These are phyloP conservation scores for Neofusicoccum sp. DNA, from an alignment of 2,329 filamentous ascomycete genomes.

Conservation along the genomic window DNA sequence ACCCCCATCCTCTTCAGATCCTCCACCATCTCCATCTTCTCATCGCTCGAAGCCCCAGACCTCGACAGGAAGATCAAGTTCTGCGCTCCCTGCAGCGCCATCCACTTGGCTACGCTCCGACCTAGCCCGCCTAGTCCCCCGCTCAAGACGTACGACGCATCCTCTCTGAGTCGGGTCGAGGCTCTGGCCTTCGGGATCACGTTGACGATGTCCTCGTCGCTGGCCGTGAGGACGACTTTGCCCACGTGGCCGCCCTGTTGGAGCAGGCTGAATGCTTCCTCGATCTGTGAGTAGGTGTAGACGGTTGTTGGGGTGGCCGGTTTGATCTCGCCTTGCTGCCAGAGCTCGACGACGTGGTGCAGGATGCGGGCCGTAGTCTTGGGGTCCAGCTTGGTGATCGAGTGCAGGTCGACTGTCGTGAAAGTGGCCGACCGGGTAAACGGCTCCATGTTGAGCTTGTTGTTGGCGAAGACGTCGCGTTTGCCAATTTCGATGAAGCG, in stretches of 20 bases:
- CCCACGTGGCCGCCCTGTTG: conserved; percentile 34
- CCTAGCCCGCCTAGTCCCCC: conserved; percentile 31
- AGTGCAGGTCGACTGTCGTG: background rate
- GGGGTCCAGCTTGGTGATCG: background rate
- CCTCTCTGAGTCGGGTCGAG: background rate
- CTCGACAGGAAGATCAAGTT: conserved; percentile 27
- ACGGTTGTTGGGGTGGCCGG: conserved; percentile 25
- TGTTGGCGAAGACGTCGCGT: conserved; percentile 16
- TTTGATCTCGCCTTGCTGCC: conserved; percentile 25
- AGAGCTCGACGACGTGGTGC: conserved; percentile 1
- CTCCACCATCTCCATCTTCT: background rate
- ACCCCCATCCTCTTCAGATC: background rate
- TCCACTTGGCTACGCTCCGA: conserved; percentile 27
- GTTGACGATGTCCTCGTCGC: conserved; percentile 12
- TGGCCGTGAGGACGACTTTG: conserved; percentile 23
- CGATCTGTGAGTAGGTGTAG: conserved; percentile 21
- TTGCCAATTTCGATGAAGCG: conserved; percentile 36
- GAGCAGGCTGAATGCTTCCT: conserved; percentile 34
- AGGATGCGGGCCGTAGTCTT: conserved; percentile 12
- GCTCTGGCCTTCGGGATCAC: background rate
- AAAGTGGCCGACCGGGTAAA: conserved; percentile 21
- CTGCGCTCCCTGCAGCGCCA: conserved; percentile 27
- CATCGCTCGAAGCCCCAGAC: conserved; percentile 26
- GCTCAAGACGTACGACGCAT: conserved; percentile 26
- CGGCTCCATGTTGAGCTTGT: conserved; percentile 22